Evolutionary conservation across 2,329 filamentous ascomycete species (phyloP), one percentile per base, ranked within the genome.

Genomic region (Colletotrichum caudatum): DNA sequence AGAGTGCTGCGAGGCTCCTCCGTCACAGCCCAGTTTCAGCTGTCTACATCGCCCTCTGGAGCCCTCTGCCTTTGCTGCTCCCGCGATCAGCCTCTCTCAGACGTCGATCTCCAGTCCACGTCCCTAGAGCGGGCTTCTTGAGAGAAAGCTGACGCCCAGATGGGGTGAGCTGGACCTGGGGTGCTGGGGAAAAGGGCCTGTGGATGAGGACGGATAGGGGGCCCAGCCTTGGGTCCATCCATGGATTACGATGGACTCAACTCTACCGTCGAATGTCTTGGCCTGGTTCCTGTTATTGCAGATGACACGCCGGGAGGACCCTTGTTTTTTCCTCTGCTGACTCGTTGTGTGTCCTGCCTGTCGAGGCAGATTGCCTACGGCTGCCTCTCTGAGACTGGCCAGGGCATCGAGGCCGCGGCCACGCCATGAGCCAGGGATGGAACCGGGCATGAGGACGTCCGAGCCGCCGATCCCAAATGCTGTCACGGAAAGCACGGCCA

Each of bases 21-120:
- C 60, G 70, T 72, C 67, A 58, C 70, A 72, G 66, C 61, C 70
- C 50, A 66, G 70, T 72, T 72, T 72, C 70, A 72, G 67, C 60
- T 48, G 37, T 50, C 26, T 29, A 41, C 39, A 18, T 63, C 48
- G 58, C 64, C 60, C 64, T 50, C 60, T 64, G 39, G 41, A 29
- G 35, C 46, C 35, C 1, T 48, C 16, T 23, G 5, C 35, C 1
- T 48, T 20, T 23, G 5, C 26, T 26, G 46, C 41, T 62, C 37
- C 65, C 48, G 39, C 66, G 54, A 72, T 72, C 60, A 69, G 29
- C 66, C 54, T 53, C 60, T 9, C 66, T 70, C 64, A 39, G 33
- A 35, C 54, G 66, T 46, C 48, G 54, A 69, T 64, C 61, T 58
- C 14, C 14, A 58, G 41, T 20, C 60, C 56, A 56, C 57, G 29